Base-by-base conservation (phyloP, 1,139 yeast species). In the Lodderomyces parapsilosis region DNA sequence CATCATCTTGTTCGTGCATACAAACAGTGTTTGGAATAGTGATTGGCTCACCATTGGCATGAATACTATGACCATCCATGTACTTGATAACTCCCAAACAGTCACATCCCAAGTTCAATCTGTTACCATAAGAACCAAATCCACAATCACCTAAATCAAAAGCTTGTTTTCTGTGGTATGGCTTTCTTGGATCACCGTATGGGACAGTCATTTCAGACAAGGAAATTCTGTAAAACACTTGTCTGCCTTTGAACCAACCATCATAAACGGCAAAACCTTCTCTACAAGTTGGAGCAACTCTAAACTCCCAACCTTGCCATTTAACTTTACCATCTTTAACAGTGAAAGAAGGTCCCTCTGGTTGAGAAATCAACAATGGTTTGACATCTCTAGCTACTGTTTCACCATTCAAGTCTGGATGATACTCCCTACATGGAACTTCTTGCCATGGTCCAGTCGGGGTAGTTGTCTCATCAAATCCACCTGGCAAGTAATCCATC, bases 281-380 rank as follows among this genome's bases (percentile, higher is more conserved):
- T 73, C 96, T 84, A 41, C 80, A 82, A 55, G 81, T 81, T 48
- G 87, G 73, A 39, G 83, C 78, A 34, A 85, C 87, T 63, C 88
- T 76, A 71, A 88, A 86, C 61, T 83, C 86, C 96, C 96, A 88
- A 42, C 88, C 93, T 69, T 86, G 95, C 96, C 96, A 88, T 48
- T 74, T 67, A 51, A 88, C 79, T 63, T 81, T 82, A 42, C 76
- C 66, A 33, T 87, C 87, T 13, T 78, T 72, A 40, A 81, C 65
- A n/a, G 73, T 55, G 67, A 85, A 88, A 1, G 93, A 84, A 17
- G 95, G 86, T 49, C 96, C 96, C 57, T 88, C 94, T 42, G 96
- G 95, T 66, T 88, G 96, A 36, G 75, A 63, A 39, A 86, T 78
- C 52, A 84, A 69, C 63, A 87, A 77, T 40, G 96, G 95, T 68